phyloP scores from a whole-genome alignment of 441 rosid genomes.

The Manihot esculenta region DNA sequence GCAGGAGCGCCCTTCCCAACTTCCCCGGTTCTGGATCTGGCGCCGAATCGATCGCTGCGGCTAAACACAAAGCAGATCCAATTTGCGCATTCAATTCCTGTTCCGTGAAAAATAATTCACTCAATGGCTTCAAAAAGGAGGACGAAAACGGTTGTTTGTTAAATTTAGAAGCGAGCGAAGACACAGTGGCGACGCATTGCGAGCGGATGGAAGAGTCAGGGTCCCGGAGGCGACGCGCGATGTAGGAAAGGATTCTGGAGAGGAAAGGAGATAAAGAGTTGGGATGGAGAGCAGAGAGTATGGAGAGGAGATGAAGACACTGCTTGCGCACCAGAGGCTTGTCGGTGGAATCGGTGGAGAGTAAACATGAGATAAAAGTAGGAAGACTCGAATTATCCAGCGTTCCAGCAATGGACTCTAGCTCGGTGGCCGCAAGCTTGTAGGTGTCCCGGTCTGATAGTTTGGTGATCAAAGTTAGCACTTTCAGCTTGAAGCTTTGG shows the following conservation, averaged over 20 bases:
- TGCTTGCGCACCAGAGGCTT: conserved; percentile 70
- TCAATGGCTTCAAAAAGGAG: conserved; percentile 67
- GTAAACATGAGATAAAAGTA: conserved; percentile 65
- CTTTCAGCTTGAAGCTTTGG: conserved; percentile 51
- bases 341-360: conserved; percentile 67
- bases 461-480: conserved; percentile 57
- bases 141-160: conserved; percentile 51
- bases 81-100: conserved; percentile 73
- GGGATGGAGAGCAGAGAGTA: conserved; percentile 47
- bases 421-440: conserved; percentile 66
- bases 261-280: conserved; percentile 59
- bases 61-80: conserved; percentile 80
- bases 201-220: conserved; percentile 74
- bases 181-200: conserved; percentile 58
- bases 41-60: conserved; percentile 74
- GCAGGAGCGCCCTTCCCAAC: conserved; percentile 43
- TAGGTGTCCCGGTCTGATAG: conserved; percentile 89
- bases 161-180: conserved; percentile 56
- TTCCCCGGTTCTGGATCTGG: conserved; percentile 66
- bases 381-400: conserved; percentile 58
- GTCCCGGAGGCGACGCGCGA: conserved; percentile 77
- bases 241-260: conserved; percentile 58
- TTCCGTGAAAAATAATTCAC: conserved; percentile 86
- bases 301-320: conserved; percentile 62
- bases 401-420: conserved; percentile 56